Percentiles rank a stretch among this genome's conserved stretches.
These are phyloP conservation scores for Tetradesmus obliquus DNA, from an alignment of 139 green algal genomes.

Conservation along the genomic window DNA sequence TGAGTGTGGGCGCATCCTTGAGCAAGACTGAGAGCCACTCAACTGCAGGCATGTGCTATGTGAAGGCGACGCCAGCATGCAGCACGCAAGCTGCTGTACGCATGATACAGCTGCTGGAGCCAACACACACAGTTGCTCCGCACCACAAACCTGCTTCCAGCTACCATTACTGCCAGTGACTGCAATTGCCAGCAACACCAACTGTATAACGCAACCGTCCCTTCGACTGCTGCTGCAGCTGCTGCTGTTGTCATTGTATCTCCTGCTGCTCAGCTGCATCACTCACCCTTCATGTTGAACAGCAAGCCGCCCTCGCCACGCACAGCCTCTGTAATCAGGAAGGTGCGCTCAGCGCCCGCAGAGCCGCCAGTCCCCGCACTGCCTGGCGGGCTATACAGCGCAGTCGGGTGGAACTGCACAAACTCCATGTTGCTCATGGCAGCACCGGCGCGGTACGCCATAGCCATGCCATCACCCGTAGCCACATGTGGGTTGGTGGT, in stretches of 20 bases:
- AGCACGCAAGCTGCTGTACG: too few relatives aligned
- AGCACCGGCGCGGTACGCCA: conserved; percentile 89
- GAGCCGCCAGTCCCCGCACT: neutral
- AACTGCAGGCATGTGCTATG: too few relatives aligned
- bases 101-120: too few relatives aligned
- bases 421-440: conserved; percentile 98
- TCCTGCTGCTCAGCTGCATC: neutral
- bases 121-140: too few relatives aligned
- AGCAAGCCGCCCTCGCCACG: conserved; percentile 93
- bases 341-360: conserved; percentile 66
- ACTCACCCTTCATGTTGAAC: conserved; percentile 80
- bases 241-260: too few relatives aligned
- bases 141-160: too few relatives aligned
- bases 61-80: too few relatives aligned
- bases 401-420: conserved; percentile 98
- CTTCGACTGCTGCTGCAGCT: neutral
- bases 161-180: too few relatives aligned
- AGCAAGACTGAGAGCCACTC: too few relatives aligned
- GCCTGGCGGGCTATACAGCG: conserved; percentile 65
- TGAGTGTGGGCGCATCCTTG: neutral
- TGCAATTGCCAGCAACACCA: too few relatives aligned
- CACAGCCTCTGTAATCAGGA: conserved; percentile 97
- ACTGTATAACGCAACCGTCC: too few relatives aligned
- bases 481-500: conserved; percentile 98
- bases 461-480: conserved; percentile 97